A percentile compares a stretch with the other conserved stretches of the same genome.
Conservation (phyloP, 805 yeast genomes). For the Ascoidea rubescens region DNA sequence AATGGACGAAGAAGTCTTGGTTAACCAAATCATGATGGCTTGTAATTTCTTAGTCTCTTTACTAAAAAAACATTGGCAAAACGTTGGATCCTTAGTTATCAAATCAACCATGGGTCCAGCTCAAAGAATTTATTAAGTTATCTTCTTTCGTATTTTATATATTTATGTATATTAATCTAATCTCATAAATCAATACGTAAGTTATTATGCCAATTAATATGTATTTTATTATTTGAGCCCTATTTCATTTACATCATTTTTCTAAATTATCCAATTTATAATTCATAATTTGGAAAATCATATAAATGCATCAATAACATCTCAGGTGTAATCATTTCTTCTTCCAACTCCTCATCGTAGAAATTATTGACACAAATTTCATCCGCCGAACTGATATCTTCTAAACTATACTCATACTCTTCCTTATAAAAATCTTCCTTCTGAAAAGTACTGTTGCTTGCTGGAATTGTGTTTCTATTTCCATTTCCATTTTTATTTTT, state of each 20-base stretch:
- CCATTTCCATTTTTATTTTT: no score
- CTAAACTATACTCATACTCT: background rate
- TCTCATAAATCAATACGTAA: no score
- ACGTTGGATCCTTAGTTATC: slow-evolving; percentile 98
- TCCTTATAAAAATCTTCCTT: background rate
- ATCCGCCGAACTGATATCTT: background rate
- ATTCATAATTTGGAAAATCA: background rate
- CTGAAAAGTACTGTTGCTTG: no score
- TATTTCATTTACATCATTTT: no score
- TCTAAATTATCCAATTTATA: no score
- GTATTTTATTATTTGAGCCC: no score
- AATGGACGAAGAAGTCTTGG: slow-evolving; percentile 94
- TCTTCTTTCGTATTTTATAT: background rate
- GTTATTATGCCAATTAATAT: no score
- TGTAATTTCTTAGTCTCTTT: slow-evolving; percentile 98
- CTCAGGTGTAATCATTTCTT: background rate
- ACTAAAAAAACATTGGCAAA: slow-evolving; percentile 99
- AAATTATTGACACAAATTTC: background rate
- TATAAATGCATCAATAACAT: background rate
- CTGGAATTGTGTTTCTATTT: background rate
- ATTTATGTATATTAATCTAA: no score
- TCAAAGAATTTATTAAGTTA: slow-evolving; percentile 89
- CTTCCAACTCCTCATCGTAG: background rate
- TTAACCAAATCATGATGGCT: slow-evolving; percentile 97
- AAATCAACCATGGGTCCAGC: slow-evolving; percentile 99